These are phyloP conservation scores for Ganoderma lucidum DNA, from an alignment of 1,284 basidiomycete species.

Conservation along the genomic window DNA sequence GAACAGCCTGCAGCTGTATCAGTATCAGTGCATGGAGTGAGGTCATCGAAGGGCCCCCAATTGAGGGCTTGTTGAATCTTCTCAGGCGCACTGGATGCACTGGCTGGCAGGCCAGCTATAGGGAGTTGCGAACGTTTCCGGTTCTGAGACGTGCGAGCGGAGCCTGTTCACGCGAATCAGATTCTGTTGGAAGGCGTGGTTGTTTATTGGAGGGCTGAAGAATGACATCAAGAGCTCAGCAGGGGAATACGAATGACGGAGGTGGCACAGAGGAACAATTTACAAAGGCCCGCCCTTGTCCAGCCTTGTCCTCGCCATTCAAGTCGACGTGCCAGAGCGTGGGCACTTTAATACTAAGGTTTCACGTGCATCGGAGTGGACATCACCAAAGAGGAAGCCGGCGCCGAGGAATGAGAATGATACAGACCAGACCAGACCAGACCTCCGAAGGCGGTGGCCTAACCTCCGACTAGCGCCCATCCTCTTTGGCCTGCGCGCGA, in stretches of 20 bases:
- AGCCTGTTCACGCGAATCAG: not conserved
- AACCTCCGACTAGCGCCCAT: not conserved
- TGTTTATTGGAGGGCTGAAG: not conserved
- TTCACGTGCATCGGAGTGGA: not conserved
- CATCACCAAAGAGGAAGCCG: not conserved
- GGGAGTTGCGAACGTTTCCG: not conserved
- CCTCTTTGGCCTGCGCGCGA: constrained; percentile 1
- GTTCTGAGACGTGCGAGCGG: not conserved
- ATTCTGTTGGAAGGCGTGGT: not conserved
- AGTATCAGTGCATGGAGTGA: not conserved
- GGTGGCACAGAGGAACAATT: not conserved
- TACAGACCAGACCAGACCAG: not conserved
- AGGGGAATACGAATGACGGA: not conserved
- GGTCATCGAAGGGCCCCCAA: not conserved
- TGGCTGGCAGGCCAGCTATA: not conserved
- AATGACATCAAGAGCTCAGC: not conserved
- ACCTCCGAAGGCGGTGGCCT: not conserved
- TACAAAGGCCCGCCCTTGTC: not conserved
- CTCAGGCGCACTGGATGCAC: not conserved
- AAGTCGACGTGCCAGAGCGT: not conserved
- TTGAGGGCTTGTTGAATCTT: not conserved
- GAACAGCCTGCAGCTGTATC: not conserved
- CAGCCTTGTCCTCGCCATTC: not conserved
- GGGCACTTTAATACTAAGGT: not conserved
- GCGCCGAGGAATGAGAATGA: not conserved